A percentile compares a stretch with the other conserved stretches of the same genome.
These are phyloP conservation scores for Jasminum sambac DNA, from an alignment of 257 asterid species.

Conservation along the genomic window DNA sequence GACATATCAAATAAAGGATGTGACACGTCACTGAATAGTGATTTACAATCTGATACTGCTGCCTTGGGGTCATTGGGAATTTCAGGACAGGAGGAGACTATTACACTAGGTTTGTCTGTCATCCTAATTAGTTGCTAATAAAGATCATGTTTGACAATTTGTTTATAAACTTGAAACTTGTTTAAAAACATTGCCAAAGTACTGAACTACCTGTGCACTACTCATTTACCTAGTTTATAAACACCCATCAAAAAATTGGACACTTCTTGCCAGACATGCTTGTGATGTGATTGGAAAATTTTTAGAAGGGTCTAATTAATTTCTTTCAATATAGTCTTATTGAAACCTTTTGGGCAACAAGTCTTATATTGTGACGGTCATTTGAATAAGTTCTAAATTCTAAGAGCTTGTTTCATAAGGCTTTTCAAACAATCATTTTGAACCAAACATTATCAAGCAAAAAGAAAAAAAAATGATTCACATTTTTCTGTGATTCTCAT, in stretches of 20 bases:
- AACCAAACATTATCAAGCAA: too few species aligned
- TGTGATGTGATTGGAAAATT: background rate
- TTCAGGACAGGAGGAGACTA: slow-evolving; percentile 45
- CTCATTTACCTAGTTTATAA: too few species aligned
- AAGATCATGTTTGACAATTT: background rate
- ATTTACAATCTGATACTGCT: slow-evolving; percentile 38
- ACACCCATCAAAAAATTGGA: too few species aligned
- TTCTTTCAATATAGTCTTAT: slow-evolving; percentile 4
- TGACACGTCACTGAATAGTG: slow-evolving; percentile 36
- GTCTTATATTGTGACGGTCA: slow-evolving; percentile 4
- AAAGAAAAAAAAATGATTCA: too few species aligned
- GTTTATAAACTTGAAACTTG: too few species aligned
- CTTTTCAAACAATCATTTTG: too few species aligned
- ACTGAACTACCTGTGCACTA: too few species aligned
- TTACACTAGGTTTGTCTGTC: slow-evolving; percentile 57
- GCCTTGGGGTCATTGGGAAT: slow-evolving; percentile 28
- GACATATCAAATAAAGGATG: slow-evolving; percentile 33
- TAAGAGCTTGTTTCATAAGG: background rate
- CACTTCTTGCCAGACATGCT: too few species aligned
- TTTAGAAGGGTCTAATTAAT: slow-evolving; percentile 2
- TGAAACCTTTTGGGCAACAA: slow-evolving; percentile 1
- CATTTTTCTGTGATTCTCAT: too few species aligned
- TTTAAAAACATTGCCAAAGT: too few species aligned
- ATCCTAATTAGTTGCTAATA: slow-evolving; percentile 27
- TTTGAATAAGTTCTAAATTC: background rate